Evolutionary conservation across 306 rosid genomes (phyloP), one percentile per base, ranked within the genome.

Genomic region (Cercis canadensis): DNA sequence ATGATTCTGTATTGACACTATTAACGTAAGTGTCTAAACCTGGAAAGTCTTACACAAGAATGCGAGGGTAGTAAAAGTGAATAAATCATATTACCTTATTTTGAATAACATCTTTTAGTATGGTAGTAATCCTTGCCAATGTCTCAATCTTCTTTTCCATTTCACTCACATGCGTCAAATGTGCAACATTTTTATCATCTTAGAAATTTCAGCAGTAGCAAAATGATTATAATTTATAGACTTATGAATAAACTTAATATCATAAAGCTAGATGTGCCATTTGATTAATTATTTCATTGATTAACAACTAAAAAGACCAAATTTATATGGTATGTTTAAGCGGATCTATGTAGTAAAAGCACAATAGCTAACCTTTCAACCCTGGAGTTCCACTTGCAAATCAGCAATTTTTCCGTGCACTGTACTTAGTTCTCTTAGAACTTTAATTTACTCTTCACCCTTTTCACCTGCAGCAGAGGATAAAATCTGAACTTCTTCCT

Each of bases 371-470:
- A 91, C 97, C 88, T 94, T 94, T 78, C 99, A 87, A 51, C 96
- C 96, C 85, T 94, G 99, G 79, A 94, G 99, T 77, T 94, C 97
- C 16, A 91, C 99, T 85, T 94, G 97, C 72, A 94, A 85, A 83
- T 91, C 96, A 4, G 96, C 95, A 21, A 91, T 94, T 85, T 91
- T 91, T 74, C 91, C 86, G 72, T 94, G 99, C 45, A 91, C 97
- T 10, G 86, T 59, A 46, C 96, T 86, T 47, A 94, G 88, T 66
- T 94, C 99, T 81, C 96, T 84, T 63, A 94, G 56, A 81, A 91
- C 96, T 83, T 79, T 80, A 50, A 94, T 89, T 67, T 91, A 78
- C 72, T 89, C 96, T 58, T 91, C 96, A 41, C 92, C 97, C 72
- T 86, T 86, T 61, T 87, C 98, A n/a, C 87, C 87, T 39, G 86